Evolutionary conservation across 1,284 basidiomycete genomes (phyloP).

Genomic region (Melampsora larici-populina): DNA sequence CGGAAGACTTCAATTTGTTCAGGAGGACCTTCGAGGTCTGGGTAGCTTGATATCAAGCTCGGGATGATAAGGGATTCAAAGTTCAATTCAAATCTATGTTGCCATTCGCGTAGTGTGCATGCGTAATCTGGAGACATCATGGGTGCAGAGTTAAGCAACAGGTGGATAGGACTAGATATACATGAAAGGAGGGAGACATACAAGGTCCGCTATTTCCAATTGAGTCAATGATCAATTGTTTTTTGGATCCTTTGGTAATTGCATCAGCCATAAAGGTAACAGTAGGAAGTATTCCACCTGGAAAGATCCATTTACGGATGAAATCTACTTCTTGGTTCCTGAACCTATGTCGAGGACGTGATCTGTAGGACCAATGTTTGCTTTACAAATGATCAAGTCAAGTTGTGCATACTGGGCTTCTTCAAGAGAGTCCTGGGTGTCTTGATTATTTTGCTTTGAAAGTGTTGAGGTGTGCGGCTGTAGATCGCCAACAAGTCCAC

Average conservation of each 20-base stretch:
- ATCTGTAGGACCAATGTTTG: constrained; percentile 70
- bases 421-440: constrained; percentile 65
- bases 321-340: constrained; percentile 69
- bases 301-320: constrained; percentile 82
- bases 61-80: constrained; percentile 66
- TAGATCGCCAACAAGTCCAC: constrained; percentile 65
- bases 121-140: constrained; percentile 65
- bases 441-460: constrained; percentile 40
- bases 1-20: constrained; percentile 71
- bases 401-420: constrained; percentile 77
- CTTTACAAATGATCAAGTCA: constrained; percentile 65
- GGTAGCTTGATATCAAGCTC: constrained; percentile 65
- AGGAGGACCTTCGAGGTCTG: constrained; percentile 58
- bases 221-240: constrained; percentile 67
- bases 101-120: constrained; percentile 75
- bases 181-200: too few species aligned
- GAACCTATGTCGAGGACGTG: constrained; percentile 74
- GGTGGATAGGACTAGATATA: not conserved
- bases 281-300: constrained; percentile 73
- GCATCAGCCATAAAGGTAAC: constrained; percentile 64
- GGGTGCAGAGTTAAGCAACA: not conserved
- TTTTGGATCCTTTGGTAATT: constrained; percentile 61
- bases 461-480: constrained; percentile 49
- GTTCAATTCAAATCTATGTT: constrained; percentile 62
- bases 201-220: constrained; percentile 69